A percentile compares a stretch with the other conserved stretches of the same genome.
phyloP scores from a whole-genome alignment of 208 protist genomes.

The Leptomonas seymouri region DNA sequence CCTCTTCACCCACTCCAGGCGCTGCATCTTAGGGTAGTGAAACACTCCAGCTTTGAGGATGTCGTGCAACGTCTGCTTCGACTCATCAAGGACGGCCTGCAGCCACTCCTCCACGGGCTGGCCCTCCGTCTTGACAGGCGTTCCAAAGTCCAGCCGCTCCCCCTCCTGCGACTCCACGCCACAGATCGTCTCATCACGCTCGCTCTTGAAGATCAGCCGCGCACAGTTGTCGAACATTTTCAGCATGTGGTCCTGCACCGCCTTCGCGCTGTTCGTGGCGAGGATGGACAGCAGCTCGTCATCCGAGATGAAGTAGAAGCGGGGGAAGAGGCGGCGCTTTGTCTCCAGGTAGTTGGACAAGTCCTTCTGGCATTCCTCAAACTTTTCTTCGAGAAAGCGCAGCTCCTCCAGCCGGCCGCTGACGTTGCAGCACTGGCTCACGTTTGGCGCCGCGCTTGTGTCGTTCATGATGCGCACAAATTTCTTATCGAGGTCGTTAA shows the following conservation, averaged over 20 bases:
- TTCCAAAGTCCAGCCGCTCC: slow-evolving; percentile 94
- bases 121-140: slow-evolving; percentile 87
- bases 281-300: slow-evolving; percentile 99
- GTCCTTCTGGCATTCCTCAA: slow-evolving; percentile 98
- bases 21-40: slow-evolving; percentile 94
- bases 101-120: slow-evolving; percentile 98
- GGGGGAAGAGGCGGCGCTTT: slow-evolving; percentile 97
- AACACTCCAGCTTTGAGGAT: slow-evolving; percentile 98
- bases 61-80: slow-evolving; percentile 92
- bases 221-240: slow-evolving; percentile 99
- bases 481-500: slow-evolving; percentile 97
- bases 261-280: slow-evolving; percentile 92
- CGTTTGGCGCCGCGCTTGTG: slow-evolving; percentile 91
- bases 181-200: slow-evolving; percentile 89
- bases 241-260: slow-evolving; percentile 98
- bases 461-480: slow-evolving; percentile 98
- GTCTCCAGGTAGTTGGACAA: slow-evolving; percentile 98
- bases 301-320: slow-evolving; percentile 99
- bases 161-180: slow-evolving; percentile 97
- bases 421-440: slow-evolving; percentile 93
- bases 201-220: slow-evolving; percentile 94
- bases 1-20: slow-evolving; percentile 96
- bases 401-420: slow-evolving; percentile 94
- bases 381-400: slow-evolving; percentile 88
- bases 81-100: slow-evolving; percentile 95